Base-by-base conservation (phyloP, 306 rosid species). In the Vigna unguiculata region DNA sequence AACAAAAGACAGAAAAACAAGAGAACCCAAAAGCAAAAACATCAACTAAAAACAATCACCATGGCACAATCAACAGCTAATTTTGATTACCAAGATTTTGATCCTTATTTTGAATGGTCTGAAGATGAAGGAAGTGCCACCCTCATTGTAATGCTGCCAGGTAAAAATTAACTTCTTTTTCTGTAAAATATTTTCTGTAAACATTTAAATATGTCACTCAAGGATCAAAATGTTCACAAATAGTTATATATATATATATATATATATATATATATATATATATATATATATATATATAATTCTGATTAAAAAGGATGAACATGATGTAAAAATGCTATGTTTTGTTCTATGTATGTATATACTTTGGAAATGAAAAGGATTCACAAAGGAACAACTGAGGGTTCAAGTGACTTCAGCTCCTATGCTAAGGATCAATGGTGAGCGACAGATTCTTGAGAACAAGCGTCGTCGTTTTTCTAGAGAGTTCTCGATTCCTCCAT, bases 381-480 rank as follows among this genome's bases (percentile, higher is more conserved):
- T 87, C 61, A 69, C 12, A 32, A 87, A 68, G 80, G 92, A 93
- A 17, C 74, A 81, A 17, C 19, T 93, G 38, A 83, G 15, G 38
- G 81, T 93, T 74, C 93, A 91, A 59, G 60, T 88, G 64, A 88
- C 93, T 0, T 82, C 92, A 17, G 4, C 40, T 0, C 65, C 76
- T 9, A 24, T 66, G 22, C 25, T 91, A 21, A 87, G 84, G 79
- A 36, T 93, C 45, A 47, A 20, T 0, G 96, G 96, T 6, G 86
- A 90, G 72, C 65, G 88, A 16, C 60, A 32, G n/a, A 30, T 79
- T 1, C 9, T 22, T 1, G 79, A 13, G 19, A 83, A 81, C 53
- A 75, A 19, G 64, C 63, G 87, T 90, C 91, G 85, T 51, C 91
- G 91, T 40, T 90, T 90, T 60, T 3, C 12, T 2, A 90, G 70